phyloP scores from a whole-genome alignment of 2,329 filamentous ascomycete species.

The Spiromastix sp. region DNA sequence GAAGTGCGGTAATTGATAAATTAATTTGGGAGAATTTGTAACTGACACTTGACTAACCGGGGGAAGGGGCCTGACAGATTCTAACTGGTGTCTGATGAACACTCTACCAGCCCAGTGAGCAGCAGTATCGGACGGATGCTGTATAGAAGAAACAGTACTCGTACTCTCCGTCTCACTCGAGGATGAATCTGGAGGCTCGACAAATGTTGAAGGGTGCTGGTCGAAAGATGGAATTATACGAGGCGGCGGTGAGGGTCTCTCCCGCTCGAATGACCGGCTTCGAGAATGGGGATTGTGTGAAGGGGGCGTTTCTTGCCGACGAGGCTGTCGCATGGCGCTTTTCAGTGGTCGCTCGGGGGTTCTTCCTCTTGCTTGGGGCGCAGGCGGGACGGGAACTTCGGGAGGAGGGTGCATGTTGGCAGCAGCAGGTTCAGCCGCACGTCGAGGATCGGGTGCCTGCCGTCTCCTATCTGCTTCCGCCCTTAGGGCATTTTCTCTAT shows the following conservation, averaged over 20 bases:
- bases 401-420: not conserved
- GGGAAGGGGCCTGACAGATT: slow-evolving; percentile 22
- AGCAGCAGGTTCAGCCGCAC: not conserved
- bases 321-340: slow-evolving; percentile 4
- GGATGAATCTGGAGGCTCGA: slow-evolving; percentile 2
- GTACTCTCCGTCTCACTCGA: not conserved
- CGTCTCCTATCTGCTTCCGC: not conserved
- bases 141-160: slow-evolving; percentile 1
- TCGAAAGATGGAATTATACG: not conserved
- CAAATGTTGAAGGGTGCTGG: not conserved
- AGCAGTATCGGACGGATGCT: slow-evolving; percentile 16
- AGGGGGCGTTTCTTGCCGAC: not conserved
- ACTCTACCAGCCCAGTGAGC: slow-evolving; percentile 35
- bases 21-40: not conserved
- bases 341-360: slow-evolving; percentile 3
- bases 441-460: not conserved
- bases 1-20: slow-evolving; percentile 3
- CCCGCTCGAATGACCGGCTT: slow-evolving; percentile 8
- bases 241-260: slow-evolving; percentile 5
- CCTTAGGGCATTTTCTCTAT: slow-evolving; percentile 5
- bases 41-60: slow-evolving; percentile 22
- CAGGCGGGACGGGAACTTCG: not conserved
- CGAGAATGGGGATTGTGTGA: too few relatives aligned
- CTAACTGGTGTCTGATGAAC: slow-evolving; percentile 21
- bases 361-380: not conserved